phyloP scores from a whole-genome alignment of 2,329 filamentous ascomycete species.

The Penicillium brevicompactum region DNA sequence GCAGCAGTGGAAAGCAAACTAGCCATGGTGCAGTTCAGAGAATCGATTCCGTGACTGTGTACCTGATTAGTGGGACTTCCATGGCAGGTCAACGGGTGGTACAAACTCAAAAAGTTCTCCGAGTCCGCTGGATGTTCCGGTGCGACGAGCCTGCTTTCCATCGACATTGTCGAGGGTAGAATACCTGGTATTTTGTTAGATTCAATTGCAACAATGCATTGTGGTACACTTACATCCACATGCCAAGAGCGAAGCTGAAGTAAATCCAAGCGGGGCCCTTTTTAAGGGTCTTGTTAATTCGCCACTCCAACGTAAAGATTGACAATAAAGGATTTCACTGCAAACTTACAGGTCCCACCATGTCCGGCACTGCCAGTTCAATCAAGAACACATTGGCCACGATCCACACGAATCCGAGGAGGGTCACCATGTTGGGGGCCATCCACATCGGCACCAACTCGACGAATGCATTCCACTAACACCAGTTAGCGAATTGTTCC shows the following conservation, averaged over 20 bases:
- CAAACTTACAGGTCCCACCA: conserved; percentile 77
- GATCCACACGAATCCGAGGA: conserved; percentile 94
- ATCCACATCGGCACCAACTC: conserved; percentile 92
- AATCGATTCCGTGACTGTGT: conserved; percentile 86
- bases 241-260: conserved; percentile 89
- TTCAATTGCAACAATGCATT: not conserved
- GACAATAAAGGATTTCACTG: not conserved
- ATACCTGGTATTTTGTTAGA: conserved; percentile 52
- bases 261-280: conserved; percentile 89
- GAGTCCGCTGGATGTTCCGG: conserved; percentile 89
- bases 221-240: conserved; percentile 75
- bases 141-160: conserved; percentile 93
- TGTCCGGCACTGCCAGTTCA: conserved; percentile 81
- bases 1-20: conserved; percentile 89
- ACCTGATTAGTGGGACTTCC: conserved; percentile 25
- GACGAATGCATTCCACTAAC: conserved; percentile 94
- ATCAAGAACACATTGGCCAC: conserved; percentile 77
- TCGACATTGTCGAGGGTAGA: conserved; percentile 99
- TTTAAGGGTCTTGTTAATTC: conserved; percentile 15
- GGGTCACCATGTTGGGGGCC: conserved; percentile 95
- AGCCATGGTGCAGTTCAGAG: conserved; percentile 91
- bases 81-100: conserved; percentile 9
- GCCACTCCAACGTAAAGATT: not conserved
- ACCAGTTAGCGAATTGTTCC: not conserved
- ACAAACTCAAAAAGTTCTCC: conserved; percentile 90